Evolutionary conservation across 345 rosid genomes (phyloP).

Genomic region (Syzygium oleosum): DNA sequence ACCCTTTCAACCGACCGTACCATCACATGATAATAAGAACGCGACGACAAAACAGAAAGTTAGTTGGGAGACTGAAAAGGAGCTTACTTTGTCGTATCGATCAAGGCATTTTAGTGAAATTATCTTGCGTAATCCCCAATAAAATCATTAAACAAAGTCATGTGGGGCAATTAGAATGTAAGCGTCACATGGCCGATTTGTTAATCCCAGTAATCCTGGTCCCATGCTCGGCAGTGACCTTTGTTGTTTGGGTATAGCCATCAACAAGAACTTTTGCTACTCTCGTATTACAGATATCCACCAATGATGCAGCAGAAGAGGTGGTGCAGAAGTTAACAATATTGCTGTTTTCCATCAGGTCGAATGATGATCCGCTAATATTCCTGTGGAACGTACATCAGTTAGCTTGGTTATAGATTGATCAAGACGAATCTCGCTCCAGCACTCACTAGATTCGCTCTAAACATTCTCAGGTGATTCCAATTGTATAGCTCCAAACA

Average conservation of each 20-base stretch:
- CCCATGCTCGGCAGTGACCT: neutral
- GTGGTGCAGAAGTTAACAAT: neutral
- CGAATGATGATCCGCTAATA: neutral
- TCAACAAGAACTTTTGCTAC: no score
- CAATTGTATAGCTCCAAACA: neutral
- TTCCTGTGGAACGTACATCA: neutral
- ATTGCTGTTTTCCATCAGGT: neutral
- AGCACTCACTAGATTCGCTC: neutral
- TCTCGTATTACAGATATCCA: neutral
- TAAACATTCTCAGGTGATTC: neutral
- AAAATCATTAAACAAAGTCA: neutral
- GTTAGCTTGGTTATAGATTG: neutral
- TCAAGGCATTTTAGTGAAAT: neutral
- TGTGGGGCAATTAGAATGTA: neutral
- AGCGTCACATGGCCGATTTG: neutral
- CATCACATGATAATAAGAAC: neutral
- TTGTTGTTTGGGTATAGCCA: neutral
- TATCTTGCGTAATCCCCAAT: neutral
- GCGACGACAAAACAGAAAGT: neutral
- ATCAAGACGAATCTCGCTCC: neutral
- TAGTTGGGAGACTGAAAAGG: neutral
- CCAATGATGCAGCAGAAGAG: neutral
- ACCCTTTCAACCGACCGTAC: neutral
- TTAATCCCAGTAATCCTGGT: neutral
- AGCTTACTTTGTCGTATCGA: neutral